Percentiles rank a stretch among this genome's conserved stretches.
Conservation (phyloP, 495 filamentous ascomycete genomes). For the Aspergillus wentii region DNA sequence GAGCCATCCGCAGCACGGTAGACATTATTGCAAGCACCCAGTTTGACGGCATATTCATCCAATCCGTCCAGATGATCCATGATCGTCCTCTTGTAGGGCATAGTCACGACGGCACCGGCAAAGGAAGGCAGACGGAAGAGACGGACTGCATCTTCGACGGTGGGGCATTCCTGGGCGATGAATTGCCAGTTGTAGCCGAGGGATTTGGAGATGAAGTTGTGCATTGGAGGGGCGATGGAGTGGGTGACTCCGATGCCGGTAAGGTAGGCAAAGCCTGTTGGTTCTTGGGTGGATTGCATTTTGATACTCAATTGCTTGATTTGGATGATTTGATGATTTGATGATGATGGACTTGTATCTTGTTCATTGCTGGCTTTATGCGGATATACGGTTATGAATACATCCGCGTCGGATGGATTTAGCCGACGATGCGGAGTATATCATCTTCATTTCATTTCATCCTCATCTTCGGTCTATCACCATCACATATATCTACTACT, state of each 20-base stretch:
- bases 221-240: constrained; percentile 39
- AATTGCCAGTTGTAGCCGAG: constrained; percentile 35
- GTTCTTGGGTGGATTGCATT: too few relatives aligned
- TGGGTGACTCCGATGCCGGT: constrained; percentile 37
- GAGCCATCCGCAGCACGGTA: constrained; percentile 43
- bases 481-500: too few relatives aligned
- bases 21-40: constrained; percentile 66
- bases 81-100: constrained; percentile 64
- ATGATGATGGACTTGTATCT: too few relatives aligned
- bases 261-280: constrained; percentile 14
- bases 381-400: too few relatives aligned
- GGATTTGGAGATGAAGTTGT: constrained; percentile 35
- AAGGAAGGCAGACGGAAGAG: constrained; percentile 34
- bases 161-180: constrained; percentile 29
- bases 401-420: too few relatives aligned
- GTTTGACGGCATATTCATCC: constrained; percentile 50
- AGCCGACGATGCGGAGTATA: too few relatives aligned
- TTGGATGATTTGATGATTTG: too few relatives aligned
- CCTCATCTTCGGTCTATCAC: too few relatives aligned
- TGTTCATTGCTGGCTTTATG: too few relatives aligned
- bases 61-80: constrained; percentile 55
- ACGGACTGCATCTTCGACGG: constrained; percentile 22
- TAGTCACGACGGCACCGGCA: constrained; percentile 57
- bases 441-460: too few relatives aligned
- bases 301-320: too few relatives aligned